Evolutionary conservation across 164 flowering plant genomes (phyloP), one percentile per base, ranked within the genome.

Genomic region (Amborella trichopoda): DNA sequence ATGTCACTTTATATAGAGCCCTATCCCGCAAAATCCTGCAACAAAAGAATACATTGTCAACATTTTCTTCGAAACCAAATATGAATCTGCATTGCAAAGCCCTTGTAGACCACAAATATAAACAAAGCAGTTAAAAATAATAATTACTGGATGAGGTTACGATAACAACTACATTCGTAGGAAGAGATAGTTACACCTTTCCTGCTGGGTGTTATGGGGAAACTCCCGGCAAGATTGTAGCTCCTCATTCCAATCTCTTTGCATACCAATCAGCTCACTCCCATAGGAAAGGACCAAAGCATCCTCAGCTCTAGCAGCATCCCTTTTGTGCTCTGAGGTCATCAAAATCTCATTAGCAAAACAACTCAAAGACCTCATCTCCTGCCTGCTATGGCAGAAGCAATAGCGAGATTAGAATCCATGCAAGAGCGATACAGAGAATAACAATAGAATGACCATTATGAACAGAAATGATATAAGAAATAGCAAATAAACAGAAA

Each of bases 221-320:
- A 93, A 88, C 51, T 93, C 96, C 33, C 95, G 75, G 61, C 99
- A 93, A 42, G 95, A 80, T 62, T 93, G 99, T 66, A 93, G 71
- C 53, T 93, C 99, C 60, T 93, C 99, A 70, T 93, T 93, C 99
- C 99, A 93, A 55, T 93, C 99, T 49, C 99, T 76, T 63, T 85
- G 99, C 99, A 88, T 88, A 28, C 99, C 99, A 60, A 93, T 75
- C 36, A 88, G 62, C 73, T 93, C 99, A 66, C 95, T 81, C 46
- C 99, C 96, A 65, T 67, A 93, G 2, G 95, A 73, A 56, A 93
- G 83, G n/a, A 74, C 80, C 19, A 85, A 50, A n/a, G 94, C 73
- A 63, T 81, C 74, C 67, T 93, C 99, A n/a, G 96, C 99, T 59
- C 99, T 76, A 10, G 96, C 89, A 24, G 96, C 84, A 79, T 93